Evolutionary conservation across 495 filamentous ascomycete species (phyloP).

Genomic region (Lentithecium fluviatile): DNA sequence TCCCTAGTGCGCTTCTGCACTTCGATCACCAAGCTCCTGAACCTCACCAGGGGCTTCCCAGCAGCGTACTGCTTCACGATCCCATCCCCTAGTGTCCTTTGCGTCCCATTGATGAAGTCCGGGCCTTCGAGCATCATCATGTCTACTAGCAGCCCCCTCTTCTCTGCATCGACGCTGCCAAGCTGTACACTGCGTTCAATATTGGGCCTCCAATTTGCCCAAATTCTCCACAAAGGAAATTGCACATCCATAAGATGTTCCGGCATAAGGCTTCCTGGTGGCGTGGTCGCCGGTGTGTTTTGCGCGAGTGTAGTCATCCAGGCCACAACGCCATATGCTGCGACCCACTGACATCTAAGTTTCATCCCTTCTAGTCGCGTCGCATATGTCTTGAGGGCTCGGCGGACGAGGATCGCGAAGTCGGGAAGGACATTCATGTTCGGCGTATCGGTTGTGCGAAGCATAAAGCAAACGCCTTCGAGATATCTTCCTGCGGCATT

Average conservation of each 20-base stretch:
- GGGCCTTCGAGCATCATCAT: conserved; percentile 30
- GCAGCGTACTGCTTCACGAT: conserved; percentile 17
- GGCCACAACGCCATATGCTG: conserved; percentile 4
- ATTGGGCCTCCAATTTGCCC: conserved; percentile 29
- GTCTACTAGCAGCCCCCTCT: conserved; percentile 19
- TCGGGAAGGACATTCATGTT: conserved; percentile 26
- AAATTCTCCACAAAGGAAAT: conserved; percentile 27
- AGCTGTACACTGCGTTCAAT: conserved; percentile 11
- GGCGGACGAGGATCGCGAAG: conserved; percentile 11
- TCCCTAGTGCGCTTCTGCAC: conserved; percentile 12
- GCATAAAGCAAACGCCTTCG: conserved; percentile 11
- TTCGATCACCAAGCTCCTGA: conserved; percentile 17
- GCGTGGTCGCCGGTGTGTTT: conserved; percentile 6
- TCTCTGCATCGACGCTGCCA: conserved; percentile 5
- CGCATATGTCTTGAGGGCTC: conserved; percentile 20
- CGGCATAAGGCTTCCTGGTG: conserved; percentile 9
- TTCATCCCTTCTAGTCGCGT: conserved; percentile 30
- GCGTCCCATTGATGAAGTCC: conserved; percentile 23
- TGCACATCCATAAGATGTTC: conserved; percentile 23
- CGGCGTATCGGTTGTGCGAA: conserved; percentile 1
- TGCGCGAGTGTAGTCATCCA: conserved; percentile 19
- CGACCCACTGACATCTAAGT: conserved; percentile 19
- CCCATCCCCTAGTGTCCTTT: conserved; percentile 22
- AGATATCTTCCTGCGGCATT: conserved; percentile 21
- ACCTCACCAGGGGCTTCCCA: conserved; percentile 7